Conservation (phyloP, 2,329 filamentous ascomycete species). For the Coniosporium tulheliwenetii region DNA sequence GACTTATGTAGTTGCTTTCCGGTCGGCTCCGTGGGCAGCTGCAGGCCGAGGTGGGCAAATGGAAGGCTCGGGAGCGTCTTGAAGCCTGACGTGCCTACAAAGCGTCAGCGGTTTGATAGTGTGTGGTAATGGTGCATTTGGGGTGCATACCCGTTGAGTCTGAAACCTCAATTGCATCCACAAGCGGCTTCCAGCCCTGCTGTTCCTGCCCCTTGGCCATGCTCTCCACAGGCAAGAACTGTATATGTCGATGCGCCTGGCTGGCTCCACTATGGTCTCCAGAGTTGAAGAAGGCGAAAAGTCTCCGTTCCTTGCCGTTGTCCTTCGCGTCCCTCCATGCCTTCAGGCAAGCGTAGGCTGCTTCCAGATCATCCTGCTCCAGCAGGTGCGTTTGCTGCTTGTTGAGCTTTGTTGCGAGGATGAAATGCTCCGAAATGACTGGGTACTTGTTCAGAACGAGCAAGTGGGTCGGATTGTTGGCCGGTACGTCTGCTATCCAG, state of each 20-base stretch:
- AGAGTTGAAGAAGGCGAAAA: constrained; percentile 58
- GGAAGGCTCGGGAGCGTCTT: constrained; percentile 22
- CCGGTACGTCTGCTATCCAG: constrained; percentile 37
- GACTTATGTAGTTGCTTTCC: constrained; percentile 15
- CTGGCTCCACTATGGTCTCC: constrained; percentile 53
- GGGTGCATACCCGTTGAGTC: no score
- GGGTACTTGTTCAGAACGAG: constrained; percentile 65
- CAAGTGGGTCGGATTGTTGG: constrained; percentile 32
- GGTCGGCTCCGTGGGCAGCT: constrained; percentile 23
- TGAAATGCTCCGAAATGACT: constrained; percentile 54
- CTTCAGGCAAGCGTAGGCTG: constrained; percentile 44
- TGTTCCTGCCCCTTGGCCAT: constrained; percentile 33
- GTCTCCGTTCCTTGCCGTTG: constrained; percentile 14
- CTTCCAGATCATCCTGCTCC: constrained; percentile 43
- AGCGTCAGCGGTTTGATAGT: no score
- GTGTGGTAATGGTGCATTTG: no score
- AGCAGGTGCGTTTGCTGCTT: constrained; percentile 50
- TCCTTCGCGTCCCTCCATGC: constrained; percentile 30
- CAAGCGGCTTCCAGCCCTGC: constrained; percentile 31
- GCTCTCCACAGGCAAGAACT: constrained; percentile 49
- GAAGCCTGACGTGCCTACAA: no score
- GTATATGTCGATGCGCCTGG: constrained; percentile 56
- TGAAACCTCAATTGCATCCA: constrained; percentile 23
- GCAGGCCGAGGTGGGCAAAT: constrained; percentile 32
- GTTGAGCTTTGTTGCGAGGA: constrained; percentile 49